phyloP scores from a whole-genome alignment of 179 eudicot species.

The Dionaea muscipula region DNA sequence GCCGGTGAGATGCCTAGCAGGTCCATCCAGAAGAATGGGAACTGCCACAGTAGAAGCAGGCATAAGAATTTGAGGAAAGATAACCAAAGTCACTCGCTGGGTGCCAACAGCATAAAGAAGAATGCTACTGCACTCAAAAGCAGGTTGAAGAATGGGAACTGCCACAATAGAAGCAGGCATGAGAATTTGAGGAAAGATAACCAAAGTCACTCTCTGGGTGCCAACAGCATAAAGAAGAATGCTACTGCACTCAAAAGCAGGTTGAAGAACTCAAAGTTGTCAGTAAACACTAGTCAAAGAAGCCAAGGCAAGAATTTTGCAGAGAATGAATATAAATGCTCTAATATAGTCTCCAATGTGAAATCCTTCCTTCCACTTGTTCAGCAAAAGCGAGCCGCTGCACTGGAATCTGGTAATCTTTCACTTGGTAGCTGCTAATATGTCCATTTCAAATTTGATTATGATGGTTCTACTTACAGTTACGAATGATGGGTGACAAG shows the following conservation, averaged over 20 bases:
- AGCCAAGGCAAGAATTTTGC: slow-evolving; percentile 40
- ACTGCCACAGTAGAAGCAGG: slow-evolving; percentile 21
- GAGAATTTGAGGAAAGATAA: slow-evolving; percentile 37
- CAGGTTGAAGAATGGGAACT: slow-evolving; percentile 26
- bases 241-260: slow-evolving; percentile 31
- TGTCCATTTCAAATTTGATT: not conserved
- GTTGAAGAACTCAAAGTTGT: slow-evolving; percentile 35
- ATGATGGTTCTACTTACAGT: not conserved
- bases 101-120: slow-evolving; percentile 30
- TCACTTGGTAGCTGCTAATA: not conserved
- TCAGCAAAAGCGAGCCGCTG: slow-evolving; percentile 68
- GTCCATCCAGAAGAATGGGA: slow-evolving; percentile 25
- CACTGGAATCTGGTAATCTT: slow-evolving; percentile 51
- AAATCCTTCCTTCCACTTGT: slow-evolving; percentile 75
- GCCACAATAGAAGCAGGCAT: slow-evolving; percentile 19
- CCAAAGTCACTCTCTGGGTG: slow-evolving; percentile 27
- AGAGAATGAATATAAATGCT: slow-evolving; percentile 40
- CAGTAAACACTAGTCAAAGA: slow-evolving; percentile 42
- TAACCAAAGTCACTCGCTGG: slow-evolving; percentile 32
- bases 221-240: slow-evolving; percentile 31
- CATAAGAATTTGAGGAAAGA: slow-evolving; percentile 31
- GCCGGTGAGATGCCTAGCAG: slow-evolving; percentile 22
- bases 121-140: slow-evolving; percentile 29
- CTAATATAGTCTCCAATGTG: slow-evolving; percentile 56
- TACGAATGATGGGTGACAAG: not conserved